These are phyloP conservation scores for Metschnikowia borealis DNA, from an alignment of 805 yeast genomes.

Conservation along the genomic window DNA sequence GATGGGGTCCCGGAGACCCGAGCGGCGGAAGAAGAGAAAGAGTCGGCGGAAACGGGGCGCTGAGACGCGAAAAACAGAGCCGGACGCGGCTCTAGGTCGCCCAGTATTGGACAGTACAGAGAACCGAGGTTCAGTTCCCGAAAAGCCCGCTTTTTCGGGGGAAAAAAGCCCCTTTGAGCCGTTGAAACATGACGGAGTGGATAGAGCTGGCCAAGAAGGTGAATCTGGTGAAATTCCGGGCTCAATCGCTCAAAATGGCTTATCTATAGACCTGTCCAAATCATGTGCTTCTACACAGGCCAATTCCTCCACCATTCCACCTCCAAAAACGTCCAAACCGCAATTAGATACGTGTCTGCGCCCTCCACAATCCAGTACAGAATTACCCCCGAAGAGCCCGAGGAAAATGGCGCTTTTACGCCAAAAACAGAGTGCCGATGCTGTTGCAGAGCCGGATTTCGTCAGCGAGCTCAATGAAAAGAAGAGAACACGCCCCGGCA, in stretches of 20 bases:
- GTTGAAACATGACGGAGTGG: background rate
- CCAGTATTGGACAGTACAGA: too few species aligned
- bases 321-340: background rate
- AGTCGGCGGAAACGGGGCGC: background rate
- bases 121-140: too few species aligned
- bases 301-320: background rate
- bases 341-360: background rate
- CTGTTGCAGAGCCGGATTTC: conserved; percentile 16
- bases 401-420: conserved; percentile 38
- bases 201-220: background rate
- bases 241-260: background rate
- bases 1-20: background rate
- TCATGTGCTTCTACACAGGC: too few species aligned
- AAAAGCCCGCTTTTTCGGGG: too few species aligned
- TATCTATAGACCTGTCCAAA: background rate
- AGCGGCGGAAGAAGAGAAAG: conserved; percentile 5
- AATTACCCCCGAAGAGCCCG: conserved; percentile 25
- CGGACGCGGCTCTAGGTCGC: too few species aligned
- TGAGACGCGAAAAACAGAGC: background rate
- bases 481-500: conserved; percentile 17
- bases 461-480: conserved; percentile 27
- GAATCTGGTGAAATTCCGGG: background rate
- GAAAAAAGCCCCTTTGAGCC: too few species aligned
- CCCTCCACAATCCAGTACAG: background rate
- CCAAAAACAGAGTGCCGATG: conserved; percentile 29